Percentiles rank a stretch among this genome's conserved stretches.
Conservation (phyloP, 2,329 filamentous ascomycete genomes). For the Dothiorella sarmentorum region DNA sequence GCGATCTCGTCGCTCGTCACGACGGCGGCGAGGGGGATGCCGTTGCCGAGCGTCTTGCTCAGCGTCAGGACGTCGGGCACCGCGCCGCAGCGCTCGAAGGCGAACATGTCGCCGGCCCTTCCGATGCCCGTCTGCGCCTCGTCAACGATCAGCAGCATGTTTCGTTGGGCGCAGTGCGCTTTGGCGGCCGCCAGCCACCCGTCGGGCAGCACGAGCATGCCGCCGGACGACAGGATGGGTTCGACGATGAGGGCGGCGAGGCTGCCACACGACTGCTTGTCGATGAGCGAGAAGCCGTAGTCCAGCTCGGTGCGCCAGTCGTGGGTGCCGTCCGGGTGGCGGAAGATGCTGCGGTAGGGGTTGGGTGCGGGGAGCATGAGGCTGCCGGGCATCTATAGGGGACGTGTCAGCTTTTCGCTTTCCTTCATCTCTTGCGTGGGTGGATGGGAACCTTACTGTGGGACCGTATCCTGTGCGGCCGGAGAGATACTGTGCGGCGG, state of each 20-base stretch:
- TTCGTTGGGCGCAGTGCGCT: constrained; percentile 33
- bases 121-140: constrained; percentile 39
- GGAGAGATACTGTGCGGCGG: constrained; percentile 53
- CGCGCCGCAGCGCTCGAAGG: constrained; percentile 27
- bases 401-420: not conserved
- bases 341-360: constrained; percentile 60
- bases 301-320: constrained; percentile 65
- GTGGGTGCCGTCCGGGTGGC: constrained; percentile 56
- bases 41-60: constrained; percentile 60
- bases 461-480: constrained; percentile 49
- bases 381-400: constrained; percentile 54
- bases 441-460: constrained; percentile 14
- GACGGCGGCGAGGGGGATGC: constrained; percentile 57
- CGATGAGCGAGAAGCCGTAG: constrained; percentile 60
- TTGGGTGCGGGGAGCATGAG: constrained; percentile 59
- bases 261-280: constrained; percentile 57
- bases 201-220: constrained; percentile 57
- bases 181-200: constrained; percentile 59
- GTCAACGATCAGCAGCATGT: constrained; percentile 37
- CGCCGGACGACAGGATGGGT: constrained; percentile 57
- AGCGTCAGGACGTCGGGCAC: constrained; percentile 56
- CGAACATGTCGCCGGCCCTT: constrained; percentile 31
- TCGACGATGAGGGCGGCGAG: constrained; percentile 63
- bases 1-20: constrained; percentile 55
- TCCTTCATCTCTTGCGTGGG: not conserved